Evolutionary conservation across 495 filamentous ascomycete genomes (phyloP).

Genomic region (Hyaloscypha bicolor): DNA sequence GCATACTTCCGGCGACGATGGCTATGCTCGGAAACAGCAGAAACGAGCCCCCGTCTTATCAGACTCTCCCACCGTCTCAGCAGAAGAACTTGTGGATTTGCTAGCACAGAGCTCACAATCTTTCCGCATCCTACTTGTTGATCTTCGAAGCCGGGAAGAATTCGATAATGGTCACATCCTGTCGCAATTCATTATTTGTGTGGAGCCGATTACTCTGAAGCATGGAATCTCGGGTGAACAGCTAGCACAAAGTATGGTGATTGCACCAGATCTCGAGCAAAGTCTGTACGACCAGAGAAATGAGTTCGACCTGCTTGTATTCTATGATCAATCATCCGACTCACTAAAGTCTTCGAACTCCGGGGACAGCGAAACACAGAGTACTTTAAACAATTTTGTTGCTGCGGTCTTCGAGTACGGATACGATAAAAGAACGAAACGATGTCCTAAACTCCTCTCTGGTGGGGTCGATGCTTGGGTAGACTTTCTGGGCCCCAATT

Average conservation of each 20-base stretch:
- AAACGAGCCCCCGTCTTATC: constrained; percentile 45
- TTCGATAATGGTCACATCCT: constrained; percentile 90
- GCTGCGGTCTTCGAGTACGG: constrained; percentile 83
- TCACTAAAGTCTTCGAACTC: constrained; percentile 49
- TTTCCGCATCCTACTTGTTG: constrained; percentile 75
- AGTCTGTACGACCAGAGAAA: constrained; percentile 73
- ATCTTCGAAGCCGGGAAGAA: constrained; percentile 78
- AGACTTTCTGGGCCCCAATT: constrained; percentile 70
- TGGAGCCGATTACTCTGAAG: constrained; percentile 80
- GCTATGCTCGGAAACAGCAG: constrained; percentile 29
- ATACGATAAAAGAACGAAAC: constrained; percentile 66
- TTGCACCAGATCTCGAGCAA: constrained; percentile 76
- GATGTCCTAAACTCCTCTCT: constrained; percentile 71
- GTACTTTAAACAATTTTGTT: constrained; percentile 67
- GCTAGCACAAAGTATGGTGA: constrained; percentile 76
- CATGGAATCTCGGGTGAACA: constrained; percentile 83
- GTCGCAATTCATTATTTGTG: constrained; percentile 78
- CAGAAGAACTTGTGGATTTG: constrained; percentile 65
- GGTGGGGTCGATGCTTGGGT: constrained; percentile 89
- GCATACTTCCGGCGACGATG: constrained; percentile 19
- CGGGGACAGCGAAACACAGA: constrained; percentile 47
- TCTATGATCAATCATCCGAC: constrained; percentile 76
- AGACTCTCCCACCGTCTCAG: constrained; percentile 62
- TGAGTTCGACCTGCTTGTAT: constrained; percentile 83
- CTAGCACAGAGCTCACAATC: constrained; percentile 46